Evolutionary conservation across 2,329 filamentous ascomycete genomes (phyloP), one percentile per base, ranked within the genome.

Genomic region (Zarea fungicola): DNA sequence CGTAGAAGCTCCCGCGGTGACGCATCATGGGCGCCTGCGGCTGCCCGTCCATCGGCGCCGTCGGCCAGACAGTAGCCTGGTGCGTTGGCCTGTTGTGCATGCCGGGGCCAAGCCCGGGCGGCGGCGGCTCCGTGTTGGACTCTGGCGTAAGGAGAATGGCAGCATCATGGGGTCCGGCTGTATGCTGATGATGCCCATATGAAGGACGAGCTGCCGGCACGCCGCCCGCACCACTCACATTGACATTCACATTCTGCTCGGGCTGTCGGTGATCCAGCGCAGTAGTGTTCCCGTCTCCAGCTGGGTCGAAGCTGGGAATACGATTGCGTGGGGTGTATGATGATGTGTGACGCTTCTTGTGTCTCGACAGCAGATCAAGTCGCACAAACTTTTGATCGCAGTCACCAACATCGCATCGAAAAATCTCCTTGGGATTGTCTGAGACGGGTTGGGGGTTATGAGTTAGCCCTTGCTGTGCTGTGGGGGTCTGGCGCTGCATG

Each of bases 401-500:
- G 52, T 83, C 84, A 8, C 81, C 78, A 49, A 87, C 81, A 63
- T 90, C 84, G 70, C 88, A 93, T 49, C 74, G 73, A 65, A 85
- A 91, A 56, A 91, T 89, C 60, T 88, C 84, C 67, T 88, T 89
- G 25, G 87, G 87, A 37, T 81, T 81, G 68, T 93, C 87, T 89
- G 55, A 23, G 50, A 47, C 26, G 43, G 4, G 28, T 51, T 39
- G 26, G 42, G 34, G 28, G 31, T 35, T 35, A 35, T 14, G 19
- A 42, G 39, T 49, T 52, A 44, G 41, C 44, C 35, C n/a, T n/a
- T n/a, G n/a, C n/a, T n/a, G 13, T 23, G 44, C 49, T 60, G 53
- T 52, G 51, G 52, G 51, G 37, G 39, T 41, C 40, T 16, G 26
- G 13, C 8, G 34, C 13, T 44, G 28, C 50, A 51, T 52, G 44